Evolutionary conservation across 805 yeast genomes (phyloP).

Genomic region (Candida methanosorbosa): DNA sequence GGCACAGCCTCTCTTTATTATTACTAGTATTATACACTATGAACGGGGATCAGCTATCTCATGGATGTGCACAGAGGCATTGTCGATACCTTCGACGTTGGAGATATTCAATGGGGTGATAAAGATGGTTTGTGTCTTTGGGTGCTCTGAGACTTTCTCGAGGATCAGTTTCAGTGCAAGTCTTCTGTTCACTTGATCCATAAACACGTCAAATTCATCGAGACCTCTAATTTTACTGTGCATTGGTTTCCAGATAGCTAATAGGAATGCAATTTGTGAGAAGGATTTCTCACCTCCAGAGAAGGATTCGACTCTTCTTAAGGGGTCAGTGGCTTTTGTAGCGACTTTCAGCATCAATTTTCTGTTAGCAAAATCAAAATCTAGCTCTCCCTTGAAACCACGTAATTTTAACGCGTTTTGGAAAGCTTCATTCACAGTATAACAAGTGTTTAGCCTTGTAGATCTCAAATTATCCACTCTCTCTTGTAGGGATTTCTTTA

Average conservation of each 20-base stretch:
- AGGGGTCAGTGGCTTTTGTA: conserved; percentile 47
- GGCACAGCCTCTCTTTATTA: too few relatives aligned
- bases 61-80: conserved; percentile 52
- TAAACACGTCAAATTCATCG: conserved; percentile 95
- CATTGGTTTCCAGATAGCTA: conserved; percentile 93
- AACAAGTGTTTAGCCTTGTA: conserved; percentile 31
- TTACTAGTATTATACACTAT: too few relatives aligned
- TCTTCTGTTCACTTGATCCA: conserved; percentile 89
- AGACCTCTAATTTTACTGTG: conserved; percentile 78
- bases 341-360: conserved; percentile 51
- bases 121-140: conserved; percentile 77
- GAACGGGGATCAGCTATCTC: conserved; percentile 37
- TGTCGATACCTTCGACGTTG: conserved; percentile 49
- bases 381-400: conserved; percentile 66
- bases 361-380: conserved; percentile 46
- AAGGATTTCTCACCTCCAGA: conserved; percentile 98
- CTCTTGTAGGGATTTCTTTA: conserved; percentile 29
- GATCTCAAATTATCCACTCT: conserved; percentile 34
- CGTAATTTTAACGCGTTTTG: conserved; percentile 53
- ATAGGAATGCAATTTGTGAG: conserved; percentile 78
- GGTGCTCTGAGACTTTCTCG: conserved; percentile 51
- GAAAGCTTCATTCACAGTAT: conserved; percentile 46
- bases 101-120: conserved; percentile 92
- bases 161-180: conserved; percentile 70
- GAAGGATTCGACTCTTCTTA: conserved; percentile 69